A percentile compares a stretch with the other conserved stretches of the same genome.
These are phyloP conservation scores for Lipomyces yamanashiensis DNA, from an alignment of 805 yeast genomes.

Conservation along the genomic window DNA sequence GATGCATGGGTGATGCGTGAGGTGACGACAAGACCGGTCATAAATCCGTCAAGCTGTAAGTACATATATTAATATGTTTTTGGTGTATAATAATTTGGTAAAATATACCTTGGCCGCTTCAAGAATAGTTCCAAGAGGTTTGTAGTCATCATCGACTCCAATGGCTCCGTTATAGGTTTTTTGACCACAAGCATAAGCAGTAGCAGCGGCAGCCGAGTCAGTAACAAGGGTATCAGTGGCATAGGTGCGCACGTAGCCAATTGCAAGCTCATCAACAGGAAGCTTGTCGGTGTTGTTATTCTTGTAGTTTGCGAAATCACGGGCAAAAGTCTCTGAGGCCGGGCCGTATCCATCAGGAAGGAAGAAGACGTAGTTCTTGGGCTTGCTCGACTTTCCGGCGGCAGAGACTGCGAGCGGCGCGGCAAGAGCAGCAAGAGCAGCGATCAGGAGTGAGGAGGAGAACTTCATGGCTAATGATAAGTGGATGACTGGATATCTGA, in stretches of 20 bases:
- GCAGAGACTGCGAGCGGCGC: slow-evolving; percentile 8
- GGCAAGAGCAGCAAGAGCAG: slow-evolving; percentile 3
- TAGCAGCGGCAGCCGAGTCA: slow-evolving; percentile 97
- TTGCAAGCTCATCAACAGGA: slow-evolving; percentile 59
- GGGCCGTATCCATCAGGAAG: slow-evolving; percentile 38
- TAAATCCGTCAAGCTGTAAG: slow-evolving; percentile 61
- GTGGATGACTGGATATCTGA: not conserved
- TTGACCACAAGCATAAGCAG: slow-evolving; percentile 84
- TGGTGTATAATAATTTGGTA: not conserved
- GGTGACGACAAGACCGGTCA: slow-evolving; percentile 90
- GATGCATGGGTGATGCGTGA: slow-evolving; percentile 94
- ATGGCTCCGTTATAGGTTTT: slow-evolving; percentile 91
- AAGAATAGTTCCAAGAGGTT: slow-evolving; percentile 86
- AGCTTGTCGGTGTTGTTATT: slow-evolving; percentile 42
- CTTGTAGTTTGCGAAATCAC: slow-evolving; percentile 31
- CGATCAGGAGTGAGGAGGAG: slow-evolving; percentile 3
- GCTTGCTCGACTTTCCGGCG: slow-evolving; percentile 9
- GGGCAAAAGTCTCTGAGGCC: slow-evolving; percentile 37
- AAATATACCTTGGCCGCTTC: slow-evolving; percentile 71
- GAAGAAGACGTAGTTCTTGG: slow-evolving; percentile 32
- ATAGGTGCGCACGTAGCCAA: slow-evolving; percentile 85
- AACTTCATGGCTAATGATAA: slow-evolving; percentile 3
- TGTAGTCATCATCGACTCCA: slow-evolving; percentile 69
- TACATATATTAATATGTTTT: not conserved
- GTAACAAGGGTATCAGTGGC: slow-evolving; percentile 79